Base-by-base conservation (phyloP, 768 basidiomycete genomes). In the Bullera alba region DNA sequence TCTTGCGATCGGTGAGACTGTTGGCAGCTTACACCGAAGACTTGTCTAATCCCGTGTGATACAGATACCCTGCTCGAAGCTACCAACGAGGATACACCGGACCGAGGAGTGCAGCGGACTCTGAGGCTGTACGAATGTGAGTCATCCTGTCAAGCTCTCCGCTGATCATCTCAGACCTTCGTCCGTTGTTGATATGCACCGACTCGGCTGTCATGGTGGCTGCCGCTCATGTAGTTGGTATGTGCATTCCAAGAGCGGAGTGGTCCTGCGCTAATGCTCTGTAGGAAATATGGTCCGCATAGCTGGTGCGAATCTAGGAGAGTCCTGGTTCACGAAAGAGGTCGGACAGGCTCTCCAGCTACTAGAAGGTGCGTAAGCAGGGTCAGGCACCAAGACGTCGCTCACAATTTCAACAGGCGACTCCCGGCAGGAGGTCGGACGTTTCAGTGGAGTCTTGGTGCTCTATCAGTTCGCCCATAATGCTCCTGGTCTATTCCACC, bases 131-230 rank as follows among this genome's bases (percentile, higher is more conserved):
- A 55, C 42, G 67, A 69, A 48, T 69, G 67, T 65, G 39, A 19
- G 63, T 53, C 17, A 21, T 28, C 26, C 23, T 32, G 16, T n/a
- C 27, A 8, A 15, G 15, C 1, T 49, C 35, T 15, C 30, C 21
- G 12, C 10, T 43, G 42, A 6, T 28, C 38, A 16, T 2, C 16
- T 14, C 37, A 66, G 69, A 95, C 74, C 84, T 95, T 73, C 88
- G 90, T 68, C 82, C 86, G 35, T 79, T 93, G n/a, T 79, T 95
- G 17, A 89, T 89, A 3, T 87, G 87, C 65, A 79, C 83, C 46
- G 93, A 96, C 70, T 81, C 89, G 63, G 85, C 86, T 70, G 83
- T 99, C 67, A 96, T 96, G 91, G 79, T 91, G 29, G 81, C 85
- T 7, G 89, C 90, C 1, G 89, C 91, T n/a, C 87, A 90, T 70